Evolutionary conservation across 768 basidiomycete genomes (phyloP), one percentile per base, ranked within the genome.

Genomic region (Boletales sp.): DNA sequence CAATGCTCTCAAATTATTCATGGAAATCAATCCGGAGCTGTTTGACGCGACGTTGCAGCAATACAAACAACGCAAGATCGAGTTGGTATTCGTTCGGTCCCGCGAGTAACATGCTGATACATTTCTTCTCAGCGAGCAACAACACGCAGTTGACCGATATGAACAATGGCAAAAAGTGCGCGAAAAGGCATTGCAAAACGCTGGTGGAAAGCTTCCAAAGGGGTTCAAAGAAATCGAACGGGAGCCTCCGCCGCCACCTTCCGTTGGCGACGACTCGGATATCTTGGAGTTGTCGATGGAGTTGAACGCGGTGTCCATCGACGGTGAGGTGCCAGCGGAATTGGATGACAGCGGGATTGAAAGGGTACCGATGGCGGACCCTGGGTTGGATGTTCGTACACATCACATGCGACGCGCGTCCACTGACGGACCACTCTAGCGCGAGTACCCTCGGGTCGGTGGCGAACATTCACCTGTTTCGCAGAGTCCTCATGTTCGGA

Each of bases 21-120:
- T 98, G 94, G 97, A 99, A 69, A 92, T 98, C 66, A 98, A 97
- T 64, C 90, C 94, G 0, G 91, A 95, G 64, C 72, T 97, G 19
- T 99, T 99, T 58, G 94, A 97, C 60, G 90, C 90, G 57, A 83
- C 87, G 45, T 84, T 97, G 78, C 87, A 88, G 40, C 90, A 93
- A 54, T 98, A 95, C 71, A 95, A 90, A 71, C 87, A 90, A 64
- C 81, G 83, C 48, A 87, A 86, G 69, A 75, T 87, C 40, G 83
- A 86, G 94, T 97, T 58, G 50, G 93, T 81, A 13, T 32, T 38
- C 13, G 47, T 11, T 50, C 39, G 27, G 44, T 49, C n/a, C 18
- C 8, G 18, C 46, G 21, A 43, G 39, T 11, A 31, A 10, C 19
- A 5, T 36, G 11, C 45, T 57, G 35, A 66, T 34, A 15, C 15